Evolutionary conservation across 2,329 filamentous ascomycete species (phyloP).

Genomic region (Cytospora mali): DNA sequence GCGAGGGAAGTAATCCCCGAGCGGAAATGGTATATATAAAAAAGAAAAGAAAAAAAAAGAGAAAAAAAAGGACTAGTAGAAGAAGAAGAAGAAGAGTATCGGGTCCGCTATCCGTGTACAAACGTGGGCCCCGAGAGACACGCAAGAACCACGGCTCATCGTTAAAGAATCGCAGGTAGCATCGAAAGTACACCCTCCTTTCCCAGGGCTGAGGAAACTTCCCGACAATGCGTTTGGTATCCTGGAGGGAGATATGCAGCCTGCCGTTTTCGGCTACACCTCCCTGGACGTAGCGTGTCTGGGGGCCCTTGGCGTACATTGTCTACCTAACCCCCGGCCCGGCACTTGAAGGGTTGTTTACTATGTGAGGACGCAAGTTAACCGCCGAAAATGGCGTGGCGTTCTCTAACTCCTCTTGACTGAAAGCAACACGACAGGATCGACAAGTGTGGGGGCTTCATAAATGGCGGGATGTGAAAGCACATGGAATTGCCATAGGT

Average conservation of each 20-base stretch:
- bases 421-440: neutral
- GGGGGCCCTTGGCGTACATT: neutral
- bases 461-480: neutral
- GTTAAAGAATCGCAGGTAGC: neutral
- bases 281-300: neutral
- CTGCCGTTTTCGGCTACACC: neutral
- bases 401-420: slow-evolving; percentile 3
- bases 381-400: neutral
- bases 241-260: neutral
- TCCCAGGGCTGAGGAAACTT: slow-evolving; percentile 1
- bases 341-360: neutral
- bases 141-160: neutral
- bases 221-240: neutral
- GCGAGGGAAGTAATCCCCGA: neutral
- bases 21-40: too few species aligned
- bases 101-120: neutral
- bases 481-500: neutral
- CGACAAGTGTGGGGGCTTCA: neutral
- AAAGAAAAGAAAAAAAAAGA: too few species aligned
- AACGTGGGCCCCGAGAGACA: neutral
- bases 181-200: neutral
- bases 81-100: too few species aligned
- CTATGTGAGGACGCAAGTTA: neutral
- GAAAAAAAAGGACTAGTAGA: too few species aligned
- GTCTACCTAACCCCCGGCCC: neutral